Evolutionary conservation across 2,329 filamentous ascomycete species (phyloP).

Genomic region (Colletotrichum orchidophilum): DNA sequence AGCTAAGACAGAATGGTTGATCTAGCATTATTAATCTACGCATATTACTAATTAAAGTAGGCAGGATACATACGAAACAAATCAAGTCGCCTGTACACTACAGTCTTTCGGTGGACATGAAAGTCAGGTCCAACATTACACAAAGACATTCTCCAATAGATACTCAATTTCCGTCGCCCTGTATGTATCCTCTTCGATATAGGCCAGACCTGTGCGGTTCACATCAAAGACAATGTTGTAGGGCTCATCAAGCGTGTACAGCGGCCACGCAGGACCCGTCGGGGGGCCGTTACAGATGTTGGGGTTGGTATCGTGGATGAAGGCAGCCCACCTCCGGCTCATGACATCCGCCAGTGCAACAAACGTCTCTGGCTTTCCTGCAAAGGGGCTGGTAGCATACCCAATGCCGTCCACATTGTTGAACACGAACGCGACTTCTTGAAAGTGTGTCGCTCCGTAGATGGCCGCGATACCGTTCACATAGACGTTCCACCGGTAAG

Average conservation of each 20-base stretch:
- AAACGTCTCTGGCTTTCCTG: conserved; percentile 51
- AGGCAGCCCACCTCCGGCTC: conserved; percentile 61
- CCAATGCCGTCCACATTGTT: conserved; percentile 59
- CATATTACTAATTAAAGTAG: too few species aligned
- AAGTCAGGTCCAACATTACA: too few species aligned
- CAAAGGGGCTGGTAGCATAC: conserved; percentile 59
- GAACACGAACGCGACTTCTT: conserved; percentile 52
- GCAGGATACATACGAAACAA: too few species aligned
- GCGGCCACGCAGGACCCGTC: conserved; percentile 48
- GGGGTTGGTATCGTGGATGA: conserved; percentile 56
- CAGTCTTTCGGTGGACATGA: too few species aligned
- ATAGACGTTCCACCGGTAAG: conserved; percentile 57
- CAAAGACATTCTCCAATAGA: conserved; percentile 37
- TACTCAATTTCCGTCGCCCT: conserved; percentile 52
- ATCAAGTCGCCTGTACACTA: too few species aligned
- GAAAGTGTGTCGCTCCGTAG: conserved; percentile 41
- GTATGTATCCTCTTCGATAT: conserved; percentile 56
- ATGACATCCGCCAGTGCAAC: conserved; percentile 55
- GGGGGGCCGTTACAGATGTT: conserved; percentile 38
- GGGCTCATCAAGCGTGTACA: conserved; percentile 50
- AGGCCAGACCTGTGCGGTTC: conserved; percentile 51
- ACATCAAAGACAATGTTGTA: conserved; percentile 60
- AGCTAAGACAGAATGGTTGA: neutral
- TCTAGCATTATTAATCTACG: neutral
- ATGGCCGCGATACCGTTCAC: conserved; percentile 30